A percentile compares a stretch with the other conserved stretches of the same genome.
Evolutionary conservation across 352 stramenopile species (phyloP).

Genomic region (Phytopythium oedochilum): DNA sequence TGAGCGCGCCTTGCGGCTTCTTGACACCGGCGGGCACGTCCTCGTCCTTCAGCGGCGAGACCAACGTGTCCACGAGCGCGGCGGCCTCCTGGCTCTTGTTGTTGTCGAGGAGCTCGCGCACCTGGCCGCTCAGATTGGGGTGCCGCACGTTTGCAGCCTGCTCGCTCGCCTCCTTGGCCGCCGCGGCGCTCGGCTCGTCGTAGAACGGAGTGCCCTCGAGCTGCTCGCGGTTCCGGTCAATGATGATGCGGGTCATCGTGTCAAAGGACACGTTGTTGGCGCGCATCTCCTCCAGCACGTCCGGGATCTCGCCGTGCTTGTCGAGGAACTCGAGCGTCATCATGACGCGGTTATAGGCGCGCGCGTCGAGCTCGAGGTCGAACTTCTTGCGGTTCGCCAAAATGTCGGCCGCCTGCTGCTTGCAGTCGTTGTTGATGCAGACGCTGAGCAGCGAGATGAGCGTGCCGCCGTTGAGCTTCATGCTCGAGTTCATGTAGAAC

Average conservation of each 20-base stretch:
- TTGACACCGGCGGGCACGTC: slow-evolving; percentile 32
- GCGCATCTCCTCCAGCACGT: slow-evolving; percentile 60
- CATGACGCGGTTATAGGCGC: slow-evolving; percentile 71
- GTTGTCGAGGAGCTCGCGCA: slow-evolving; percentile 41
- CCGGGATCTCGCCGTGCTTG: slow-evolving; percentile 50
- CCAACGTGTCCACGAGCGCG: slow-evolving; percentile 30
- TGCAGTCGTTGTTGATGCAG: slow-evolving; percentile 64
- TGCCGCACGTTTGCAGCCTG: slow-evolving; percentile 1
- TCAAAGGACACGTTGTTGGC: slow-evolving; percentile 51
- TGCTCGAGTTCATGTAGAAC: slow-evolving; percentile 79
- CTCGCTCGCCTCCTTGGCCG: slow-evolving; percentile 8
- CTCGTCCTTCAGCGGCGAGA: slow-evolving; percentile 27
- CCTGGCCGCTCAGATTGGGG: slow-evolving; percentile 26
- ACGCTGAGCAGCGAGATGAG: slow-evolving; percentile 68
- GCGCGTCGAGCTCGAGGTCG: slow-evolving; percentile 56
- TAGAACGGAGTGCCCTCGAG: slow-evolving; percentile 40
- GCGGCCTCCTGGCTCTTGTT: slow-evolving; percentile 28
- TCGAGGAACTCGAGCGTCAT: slow-evolving; percentile 68
- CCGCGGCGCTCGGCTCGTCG: background rate
- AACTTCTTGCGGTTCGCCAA: slow-evolving; percentile 77
- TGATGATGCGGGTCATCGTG: slow-evolving; percentile 49
- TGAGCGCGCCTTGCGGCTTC: slow-evolving; percentile 17
- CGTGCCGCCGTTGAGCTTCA: slow-evolving; percentile 69
- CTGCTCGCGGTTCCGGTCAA: slow-evolving; percentile 41
- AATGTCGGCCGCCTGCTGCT: slow-evolving; percentile 65